Evolutionary conservation across 192 early-diverging fungal species (phyloP), one percentile per base, ranked within the genome.

Genomic region (Umbelopsis vinacea): DNA sequence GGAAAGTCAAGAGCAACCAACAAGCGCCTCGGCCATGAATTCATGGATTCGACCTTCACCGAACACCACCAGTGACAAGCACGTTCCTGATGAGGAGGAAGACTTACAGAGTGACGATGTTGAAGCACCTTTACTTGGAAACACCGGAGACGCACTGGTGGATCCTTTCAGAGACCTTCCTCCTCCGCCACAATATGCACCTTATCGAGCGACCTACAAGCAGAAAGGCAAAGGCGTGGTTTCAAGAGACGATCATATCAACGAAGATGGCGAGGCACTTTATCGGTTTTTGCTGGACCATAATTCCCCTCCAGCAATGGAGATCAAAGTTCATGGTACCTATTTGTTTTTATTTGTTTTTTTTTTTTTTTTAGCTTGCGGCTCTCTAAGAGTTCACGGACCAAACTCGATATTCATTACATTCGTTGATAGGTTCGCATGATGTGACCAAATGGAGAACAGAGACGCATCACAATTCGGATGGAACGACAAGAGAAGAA

Each of bases 161-260:
- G 57, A 63, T 8, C 24, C 23, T 3, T 63, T 37, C 17, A 35
- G 26, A 29, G 70, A 71, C 23, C 67, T 55, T 14, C 67, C 73
- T 7, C 19, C 72, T 6, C 79, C 79, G 12, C 79, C 79, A 15
- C 46, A 55, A 17, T 77, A 77, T 26, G 57, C 72, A 47, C 29
- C 73, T 10, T 81, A 81, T 35, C 52, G 47, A 23, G 79, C 79
- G n/a, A 54, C 60, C 35, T 77, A 47, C 67, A 52, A 53, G n/a
- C 67, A 23, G 6, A 68, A 47, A 53, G 40, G 47, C 22, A 38
- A 67, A 23, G 75, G 75, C 22, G 60, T 81, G 0, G 19, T 81
- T 26, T 81, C 79, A 8, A 63, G 72, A 22, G 79, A 81, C 26
- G 52, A 52, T 7, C 79, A 81, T 43, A 63, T 81, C 1, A 81